Conservation (phyloP, 306 rosid species). For the Ziziphus jujuba region DNA sequence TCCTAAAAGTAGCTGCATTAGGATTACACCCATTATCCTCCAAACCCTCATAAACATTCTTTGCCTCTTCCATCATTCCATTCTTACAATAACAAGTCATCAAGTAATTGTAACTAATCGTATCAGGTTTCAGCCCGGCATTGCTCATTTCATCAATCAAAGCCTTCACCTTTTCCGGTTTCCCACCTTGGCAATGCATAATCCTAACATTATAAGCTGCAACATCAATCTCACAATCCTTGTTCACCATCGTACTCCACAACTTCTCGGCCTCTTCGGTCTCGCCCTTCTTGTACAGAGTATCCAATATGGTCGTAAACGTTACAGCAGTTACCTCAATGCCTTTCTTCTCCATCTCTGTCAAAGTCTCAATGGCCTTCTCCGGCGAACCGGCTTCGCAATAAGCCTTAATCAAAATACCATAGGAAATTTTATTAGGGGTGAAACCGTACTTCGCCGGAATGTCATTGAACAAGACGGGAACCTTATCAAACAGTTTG, state of each 20-base stretch:
- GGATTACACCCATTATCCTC: constrained; percentile 43
- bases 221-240: constrained; percentile 48
- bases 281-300: constrained; percentile 50
- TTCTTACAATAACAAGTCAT: constrained; percentile 51
- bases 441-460: constrained; percentile 40
- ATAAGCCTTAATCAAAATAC: constrained; percentile 51
- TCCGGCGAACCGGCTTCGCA: constrained; percentile 42
- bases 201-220: constrained; percentile 55
- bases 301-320: constrained; percentile 47
- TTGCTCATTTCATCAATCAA: constrained; percentile 55
- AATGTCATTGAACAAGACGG: constrained; percentile 53
- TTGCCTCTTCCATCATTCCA: constrained; percentile 60
- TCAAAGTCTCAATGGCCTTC: constrained; percentile 37
- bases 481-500: constrained; percentile 39
- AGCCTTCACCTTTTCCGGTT: constrained; percentile 45
- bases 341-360: constrained; percentile 44
- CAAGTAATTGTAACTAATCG: constrained; percentile 54
- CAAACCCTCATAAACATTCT: constrained; percentile 49
- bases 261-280: constrained; percentile 53
- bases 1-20: constrained; percentile 59
- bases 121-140: constrained; percentile 56
- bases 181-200: constrained; percentile 43
- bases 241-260: constrained; percentile 55
- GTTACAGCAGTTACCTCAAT: constrained; percentile 51
- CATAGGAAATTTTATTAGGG: constrained; percentile 55